A percentile compares a stretch with the other conserved stretches of the same genome.
phyloP scores from a whole-genome alignment of 2,329 filamentous ascomycete species.

The Xylaria hypoxylon region DNA sequence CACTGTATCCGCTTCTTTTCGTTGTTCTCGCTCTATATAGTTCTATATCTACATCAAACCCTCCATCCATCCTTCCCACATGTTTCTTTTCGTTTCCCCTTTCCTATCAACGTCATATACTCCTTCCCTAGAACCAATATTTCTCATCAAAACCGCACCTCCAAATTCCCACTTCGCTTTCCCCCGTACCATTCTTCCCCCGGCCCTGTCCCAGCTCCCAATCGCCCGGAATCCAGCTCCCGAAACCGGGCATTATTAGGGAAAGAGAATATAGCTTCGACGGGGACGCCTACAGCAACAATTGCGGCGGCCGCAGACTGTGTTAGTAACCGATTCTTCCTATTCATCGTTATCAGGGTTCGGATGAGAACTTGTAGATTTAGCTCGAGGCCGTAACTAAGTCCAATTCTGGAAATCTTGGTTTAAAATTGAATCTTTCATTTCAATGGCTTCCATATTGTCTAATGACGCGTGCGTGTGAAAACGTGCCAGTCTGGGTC shows the following conservation, averaged over 20 bases:
- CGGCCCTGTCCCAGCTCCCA: not conserved
- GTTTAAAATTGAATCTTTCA: not conserved
- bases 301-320: not conserved
- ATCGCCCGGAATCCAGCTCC: not conserved
- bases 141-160: not conserved
- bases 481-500: too few relatives aligned
- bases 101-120: not conserved
- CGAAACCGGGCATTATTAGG: not conserved
- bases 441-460: not conserved
- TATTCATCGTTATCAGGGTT: not conserved
- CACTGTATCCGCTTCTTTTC: not conserved
- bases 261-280: not conserved
- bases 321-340: not conserved
- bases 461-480: too few relatives aligned
- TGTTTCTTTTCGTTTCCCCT: not conserved
- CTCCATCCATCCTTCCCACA: not conserved
- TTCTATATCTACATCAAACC: not conserved
- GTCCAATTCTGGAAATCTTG: not conserved
- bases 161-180: not conserved
- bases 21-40: too few relatives aligned
- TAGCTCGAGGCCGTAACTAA: not conserved
- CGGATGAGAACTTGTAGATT: not conserved
- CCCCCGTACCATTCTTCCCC: not conserved
- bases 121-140: not conserved
- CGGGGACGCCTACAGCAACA: slow-evolving; percentile 8